Percentiles rank a stretch among this genome's conserved stretches.
phyloP scores from a whole-genome alignment of 768 basidiomycete genomes.

The Calocybe indica region DNA sequence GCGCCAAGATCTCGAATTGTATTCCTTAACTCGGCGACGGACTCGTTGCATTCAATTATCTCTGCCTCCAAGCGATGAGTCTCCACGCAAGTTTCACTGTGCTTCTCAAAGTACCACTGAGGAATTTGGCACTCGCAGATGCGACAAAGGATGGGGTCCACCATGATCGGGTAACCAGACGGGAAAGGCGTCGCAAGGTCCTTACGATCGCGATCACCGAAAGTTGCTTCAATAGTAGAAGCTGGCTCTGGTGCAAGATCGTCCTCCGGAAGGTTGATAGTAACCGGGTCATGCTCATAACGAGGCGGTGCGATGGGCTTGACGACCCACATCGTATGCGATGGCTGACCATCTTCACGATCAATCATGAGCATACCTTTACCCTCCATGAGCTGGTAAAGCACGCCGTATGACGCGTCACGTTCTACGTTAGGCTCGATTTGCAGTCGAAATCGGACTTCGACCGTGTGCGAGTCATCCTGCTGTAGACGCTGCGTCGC shows the following conservation, averaged over 20 bases:
- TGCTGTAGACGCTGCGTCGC: constrained; percentile 81
- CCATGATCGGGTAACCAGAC: constrained; percentile 70
- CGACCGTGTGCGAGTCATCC: constrained; percentile 92
- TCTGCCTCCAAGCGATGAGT: constrained; percentile 95
- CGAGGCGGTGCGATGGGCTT: constrained; percentile 73
- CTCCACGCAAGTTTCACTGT: constrained; percentile 98
- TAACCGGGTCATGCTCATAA: constrained; percentile 59
- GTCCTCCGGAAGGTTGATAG: constrained; percentile 49
- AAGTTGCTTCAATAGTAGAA: constrained; percentile 31
- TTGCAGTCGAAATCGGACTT: constrained; percentile 83
- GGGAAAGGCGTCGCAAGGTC: constrained; percentile 69
- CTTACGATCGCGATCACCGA: constrained; percentile 24
- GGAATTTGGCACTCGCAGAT: constrained; percentile 97
- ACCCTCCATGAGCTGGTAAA: constrained; percentile 89
- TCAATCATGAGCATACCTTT: constrained; percentile 99
- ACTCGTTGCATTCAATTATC: constrained; percentile 90
- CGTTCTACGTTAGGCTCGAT: constrained; percentile 58
- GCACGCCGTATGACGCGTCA: constrained; percentile 45
- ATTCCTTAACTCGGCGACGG: constrained; percentile 78
- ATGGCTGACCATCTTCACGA: constrained; percentile 78
- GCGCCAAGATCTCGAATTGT: constrained; percentile 74
- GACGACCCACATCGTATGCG: constrained; percentile 98
- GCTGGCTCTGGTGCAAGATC: constrained; percentile 37
- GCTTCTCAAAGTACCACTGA: constrained; percentile 99
- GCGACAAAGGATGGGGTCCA: constrained; percentile 84